Conservation (phyloP, 805 yeast species). For the Yarrowia keelungensis region DNA sequence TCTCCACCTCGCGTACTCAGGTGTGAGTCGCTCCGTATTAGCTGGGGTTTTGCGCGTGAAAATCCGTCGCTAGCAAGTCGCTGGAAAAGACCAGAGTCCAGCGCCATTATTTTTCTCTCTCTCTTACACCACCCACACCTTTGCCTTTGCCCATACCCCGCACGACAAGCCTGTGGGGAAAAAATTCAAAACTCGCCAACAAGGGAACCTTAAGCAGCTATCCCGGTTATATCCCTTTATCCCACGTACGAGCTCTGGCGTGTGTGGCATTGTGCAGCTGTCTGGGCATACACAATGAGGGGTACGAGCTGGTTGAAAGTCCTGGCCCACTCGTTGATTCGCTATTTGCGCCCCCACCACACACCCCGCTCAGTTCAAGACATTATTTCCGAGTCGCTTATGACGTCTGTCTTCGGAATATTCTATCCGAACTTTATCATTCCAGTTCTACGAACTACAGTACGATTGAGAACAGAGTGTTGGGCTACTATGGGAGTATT, state of each 20-base stretch:
- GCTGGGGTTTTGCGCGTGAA: conserved; percentile 7
- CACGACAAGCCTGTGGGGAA: conserved; percentile 39
- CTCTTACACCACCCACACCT: conserved; percentile 4
- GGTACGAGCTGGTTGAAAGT: too few species aligned
- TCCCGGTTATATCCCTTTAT: conserved; percentile 31
- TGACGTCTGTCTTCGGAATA: conserved; percentile 34
- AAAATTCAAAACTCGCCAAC: conserved; percentile 4
- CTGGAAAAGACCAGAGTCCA: conserved; percentile 3
- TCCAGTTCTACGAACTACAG: neutral
- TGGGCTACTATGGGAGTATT: too few species aligned
- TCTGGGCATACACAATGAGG: too few species aligned
- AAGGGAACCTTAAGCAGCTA: conserved; percentile 27
- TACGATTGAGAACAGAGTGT: too few species aligned
- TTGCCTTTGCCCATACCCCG: conserved; percentile 32
- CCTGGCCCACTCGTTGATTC: too few species aligned
- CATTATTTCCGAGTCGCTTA: conserved; percentile 19
- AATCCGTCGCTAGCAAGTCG: conserved; percentile 17
- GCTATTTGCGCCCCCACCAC: neutral
- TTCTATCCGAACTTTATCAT: conserved; percentile 27
- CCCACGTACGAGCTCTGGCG: neutral
- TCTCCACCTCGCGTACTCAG: conserved; percentile 27
- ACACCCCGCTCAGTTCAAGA: conserved; percentile 11
- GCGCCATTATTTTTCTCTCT: conserved; percentile 15
- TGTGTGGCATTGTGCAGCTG: too few species aligned
- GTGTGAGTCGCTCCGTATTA: conserved; percentile 21